Evolutionary conservation across 441 rosid genomes (phyloP), one percentile per base, ranked within the genome.

Genomic region (Mallotus japonicus): DNA sequence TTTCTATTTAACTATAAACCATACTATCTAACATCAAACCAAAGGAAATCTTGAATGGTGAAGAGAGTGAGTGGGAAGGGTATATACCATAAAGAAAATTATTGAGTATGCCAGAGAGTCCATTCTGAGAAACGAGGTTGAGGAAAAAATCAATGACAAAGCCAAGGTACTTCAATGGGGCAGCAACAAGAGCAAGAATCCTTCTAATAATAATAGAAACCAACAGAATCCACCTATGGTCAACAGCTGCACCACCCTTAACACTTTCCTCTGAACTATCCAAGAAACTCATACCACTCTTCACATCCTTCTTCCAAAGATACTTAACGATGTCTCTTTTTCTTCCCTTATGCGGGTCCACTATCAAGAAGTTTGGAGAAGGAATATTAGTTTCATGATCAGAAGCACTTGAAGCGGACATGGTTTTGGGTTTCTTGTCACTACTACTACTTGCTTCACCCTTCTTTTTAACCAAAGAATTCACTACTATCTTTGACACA

Each of bases 221-320:
- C 20, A 71, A 14, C 3, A 72, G 15, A 19, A 14, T 51, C 62
- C 40, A 72, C 22, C 53, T 19, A 5, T 62, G 57, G 32, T 60
- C 24, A 32, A 15, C 24, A 0, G 56, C 67, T 17, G n/a, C 59
- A n/a, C 46, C 58, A 16, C 47, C 58, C 6, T 70, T 60, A 10
- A 70, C n/a, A 0, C 22, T 50, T 2, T 61, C 74, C 13, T 71
- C 59, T 16, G 74, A 71, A 19, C 74, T 71, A 24, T 71, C 65
- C 50, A 61, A 60, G 24, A 71, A 71, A 16, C 17, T 61, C 58
- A 61, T 28, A 16, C 74, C 74, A 71, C 65, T 71, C 49, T 58
- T 70, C 4, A 28, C 44, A 34, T 71, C 19, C 9, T 60, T 61
- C 0, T 14, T 32, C 74, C 19, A 71, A 17, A 24, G 28, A 50